A percentile compares a stretch with the other conserved stretches of the same genome.
phyloP scores from a whole-genome alignment of 257 asterid genomes.

The Salvia rosmarinus region DNA sequence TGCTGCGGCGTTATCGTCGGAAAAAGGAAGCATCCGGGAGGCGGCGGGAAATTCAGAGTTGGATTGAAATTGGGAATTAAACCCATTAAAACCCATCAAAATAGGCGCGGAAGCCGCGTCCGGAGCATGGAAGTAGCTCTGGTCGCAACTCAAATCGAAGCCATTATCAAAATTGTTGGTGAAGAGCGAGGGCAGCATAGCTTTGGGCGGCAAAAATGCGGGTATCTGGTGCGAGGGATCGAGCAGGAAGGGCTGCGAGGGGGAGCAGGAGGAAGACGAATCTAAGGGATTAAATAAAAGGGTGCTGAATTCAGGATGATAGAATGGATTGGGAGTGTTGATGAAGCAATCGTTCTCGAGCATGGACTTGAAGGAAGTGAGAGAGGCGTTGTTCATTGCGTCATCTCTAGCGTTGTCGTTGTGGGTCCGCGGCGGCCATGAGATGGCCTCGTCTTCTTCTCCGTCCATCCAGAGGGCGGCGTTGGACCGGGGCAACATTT shows the following conservation, averaged over 20 bases:
- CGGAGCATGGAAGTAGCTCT: constrained; percentile 29
- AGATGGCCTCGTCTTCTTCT: constrained; percentile 40
- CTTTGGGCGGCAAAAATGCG: constrained; percentile 41
- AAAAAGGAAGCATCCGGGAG: constrained; percentile 37
- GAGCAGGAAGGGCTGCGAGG: constrained; percentile 37
- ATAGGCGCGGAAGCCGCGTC: constrained; percentile 30
- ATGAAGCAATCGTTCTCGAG: constrained; percentile 46
- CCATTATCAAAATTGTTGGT: constrained; percentile 38
- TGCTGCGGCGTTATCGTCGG: constrained; percentile 39
- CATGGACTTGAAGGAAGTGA: constrained; percentile 53
- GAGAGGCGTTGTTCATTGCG: constrained; percentile 39
- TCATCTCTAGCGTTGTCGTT: constrained; percentile 20
- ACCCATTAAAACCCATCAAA: constrained; percentile 42
- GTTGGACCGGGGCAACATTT: constrained; percentile 53
- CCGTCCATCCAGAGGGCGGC: constrained; percentile 52
- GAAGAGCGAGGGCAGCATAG: constrained; percentile 38
- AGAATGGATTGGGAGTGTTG: constrained; percentile 30
- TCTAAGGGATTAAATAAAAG: constrained; percentile 43
- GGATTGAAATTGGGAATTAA: constrained; percentile 41
- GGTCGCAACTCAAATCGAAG: constrained; percentile 49
- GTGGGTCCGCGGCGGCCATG: constrained; percentile 44
- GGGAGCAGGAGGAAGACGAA: constrained; percentile 40
- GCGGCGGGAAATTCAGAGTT: constrained; percentile 32
- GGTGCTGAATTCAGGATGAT: constrained; percentile 36
- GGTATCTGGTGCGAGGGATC: constrained; percentile 42